Percentiles rank a stretch among this genome's conserved stretches.
Evolutionary conservation across 495 filamentous ascomycete species (phyloP).

Genomic region (Apiosordaria backusii): DNA sequence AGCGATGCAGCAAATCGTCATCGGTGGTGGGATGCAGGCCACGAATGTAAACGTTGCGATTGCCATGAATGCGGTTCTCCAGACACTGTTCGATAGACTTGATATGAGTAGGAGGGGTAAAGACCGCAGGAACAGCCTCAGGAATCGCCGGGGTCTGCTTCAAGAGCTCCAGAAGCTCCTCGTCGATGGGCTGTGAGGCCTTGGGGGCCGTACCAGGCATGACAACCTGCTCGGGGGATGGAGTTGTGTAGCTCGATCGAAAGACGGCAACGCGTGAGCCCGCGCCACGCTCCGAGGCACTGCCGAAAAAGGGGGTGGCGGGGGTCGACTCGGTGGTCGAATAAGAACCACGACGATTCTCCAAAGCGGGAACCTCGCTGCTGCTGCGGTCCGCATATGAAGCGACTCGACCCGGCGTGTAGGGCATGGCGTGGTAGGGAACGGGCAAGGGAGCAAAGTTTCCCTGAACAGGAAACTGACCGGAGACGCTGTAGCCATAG

Average conservation of each 20-base stretch:
- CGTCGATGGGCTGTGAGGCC: constrained; percentile 48
- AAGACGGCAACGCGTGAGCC: constrained; percentile 52
- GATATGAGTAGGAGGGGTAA: constrained; percentile 66
- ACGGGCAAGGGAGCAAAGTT: constrained; percentile 32
- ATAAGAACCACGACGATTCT: constrained; percentile 60
- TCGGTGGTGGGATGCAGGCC: constrained; percentile 92
- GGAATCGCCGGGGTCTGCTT: constrained; percentile 78
- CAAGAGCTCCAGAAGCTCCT: constrained; percentile 67
- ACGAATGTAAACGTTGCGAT: constrained; percentile 95
- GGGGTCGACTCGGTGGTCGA: constrained; percentile 69
- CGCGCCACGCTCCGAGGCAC: constrained; percentile 50
- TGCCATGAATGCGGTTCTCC: constrained; percentile 78
- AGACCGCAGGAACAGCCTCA: constrained; percentile 81
- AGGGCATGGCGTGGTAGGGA: constrained; percentile 41
- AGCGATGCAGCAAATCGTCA: constrained; percentile 79
- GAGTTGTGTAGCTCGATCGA: constrained; percentile 59
- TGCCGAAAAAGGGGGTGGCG: constrained; percentile 56
- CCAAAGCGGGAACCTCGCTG: constrained; percentile 54
- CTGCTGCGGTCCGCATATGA: constrained; percentile 40
- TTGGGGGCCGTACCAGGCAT: constrained; percentile 40
- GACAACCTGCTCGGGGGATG: constrained; percentile 60
- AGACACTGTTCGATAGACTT: constrained; percentile 86
- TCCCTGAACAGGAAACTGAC: constrained; percentile 37
- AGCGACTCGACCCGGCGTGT: constrained; percentile 45
- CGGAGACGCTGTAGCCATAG: constrained; percentile 28